phyloP scores from a whole-genome alignment of 2,329 filamentous ascomycete genomes.

The Xylariomycetidae sp. region DNA sequence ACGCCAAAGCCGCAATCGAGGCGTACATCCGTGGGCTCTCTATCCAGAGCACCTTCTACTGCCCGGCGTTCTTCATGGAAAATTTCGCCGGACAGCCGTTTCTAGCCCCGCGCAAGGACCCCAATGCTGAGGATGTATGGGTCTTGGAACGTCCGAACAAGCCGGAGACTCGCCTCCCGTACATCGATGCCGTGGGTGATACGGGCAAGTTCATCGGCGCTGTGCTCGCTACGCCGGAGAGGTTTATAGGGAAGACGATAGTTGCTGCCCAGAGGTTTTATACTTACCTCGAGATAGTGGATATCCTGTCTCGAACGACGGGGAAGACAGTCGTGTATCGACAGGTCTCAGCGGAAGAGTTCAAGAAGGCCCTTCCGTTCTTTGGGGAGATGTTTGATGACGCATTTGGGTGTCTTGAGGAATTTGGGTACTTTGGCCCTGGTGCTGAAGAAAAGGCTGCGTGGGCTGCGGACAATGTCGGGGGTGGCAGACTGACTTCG shows the following conservation, averaged over 20 bases:
- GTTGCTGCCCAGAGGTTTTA: conserved; percentile 37
- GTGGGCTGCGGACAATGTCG: conserved; percentile 8
- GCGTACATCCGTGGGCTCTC: conserved; percentile 31
- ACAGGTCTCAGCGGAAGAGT: conserved; percentile 10
- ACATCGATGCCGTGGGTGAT: conserved; percentile 39
- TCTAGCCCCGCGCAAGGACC: conserved; percentile 24
- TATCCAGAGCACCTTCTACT: conserved; percentile 34
- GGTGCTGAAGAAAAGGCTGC: conserved; percentile 6
- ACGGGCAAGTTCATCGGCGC: conserved; percentile 38
- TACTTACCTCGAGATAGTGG: conserved; percentile 32
- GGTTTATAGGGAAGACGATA: conserved; percentile 38
- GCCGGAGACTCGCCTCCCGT: conserved; percentile 31
- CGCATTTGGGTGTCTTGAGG: conserved; percentile 2
- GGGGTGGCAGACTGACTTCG: conserved; percentile 9
- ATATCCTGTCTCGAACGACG: conserved; percentile 32
- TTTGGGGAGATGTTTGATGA: conserved; percentile 7
- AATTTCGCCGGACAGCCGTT: conserved; percentile 27
- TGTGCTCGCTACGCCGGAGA: conserved; percentile 37
- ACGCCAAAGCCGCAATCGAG: conserved; percentile 35
- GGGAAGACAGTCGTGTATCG: conserved; percentile 29
- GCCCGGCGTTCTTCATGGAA: conserved; percentile 38
- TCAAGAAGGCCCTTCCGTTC: conserved; percentile 1
- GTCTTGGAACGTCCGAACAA: conserved; percentile 19
- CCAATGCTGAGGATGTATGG: conserved; percentile 23
- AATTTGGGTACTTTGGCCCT: conserved; percentile 9